A percentile compares a stretch with the other conserved stretches of the same genome.
phyloP scores from a whole-genome alignment of 495 filamentous ascomycete species.

The Penicillium tannophilum region DNA sequence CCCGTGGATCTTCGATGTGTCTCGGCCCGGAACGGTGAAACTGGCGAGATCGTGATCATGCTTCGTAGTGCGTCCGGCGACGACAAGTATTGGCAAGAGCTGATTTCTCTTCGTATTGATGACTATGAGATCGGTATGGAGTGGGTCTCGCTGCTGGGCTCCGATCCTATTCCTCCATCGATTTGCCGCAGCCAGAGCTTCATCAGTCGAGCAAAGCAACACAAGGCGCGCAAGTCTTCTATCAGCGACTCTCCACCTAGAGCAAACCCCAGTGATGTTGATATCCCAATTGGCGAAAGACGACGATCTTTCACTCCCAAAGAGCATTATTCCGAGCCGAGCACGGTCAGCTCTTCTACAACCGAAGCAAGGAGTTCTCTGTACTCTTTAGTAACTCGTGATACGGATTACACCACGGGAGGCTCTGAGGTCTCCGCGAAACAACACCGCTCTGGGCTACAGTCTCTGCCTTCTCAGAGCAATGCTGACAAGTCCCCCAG shows the following conservation, averaged over 20 bases:
- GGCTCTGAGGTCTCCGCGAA: slow-evolving; percentile 30
- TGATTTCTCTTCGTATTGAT: slow-evolving; percentile 69
- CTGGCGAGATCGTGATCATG: slow-evolving; percentile 79
- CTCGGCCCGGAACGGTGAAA: slow-evolving; percentile 80
- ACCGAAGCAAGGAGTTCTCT: slow-evolving; percentile 36
- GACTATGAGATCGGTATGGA: slow-evolving; percentile 77
- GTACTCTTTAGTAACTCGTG: slow-evolving; percentile 38
- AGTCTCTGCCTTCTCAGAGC: slow-evolving; percentile 31
- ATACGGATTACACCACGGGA: slow-evolving; percentile 39
- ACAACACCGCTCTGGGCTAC: slow-evolving; percentile 24
- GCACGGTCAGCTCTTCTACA: slow-evolving; percentile 37
- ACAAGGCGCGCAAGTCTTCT: slow-evolving; percentile 35
- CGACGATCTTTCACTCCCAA: slow-evolving; percentile 38
- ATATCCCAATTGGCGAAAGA: slow-evolving; percentile 78
- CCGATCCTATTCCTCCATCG: slow-evolving; percentile 71
- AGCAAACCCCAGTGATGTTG: slow-evolving; percentile 57
- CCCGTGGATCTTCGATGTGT: slow-evolving; percentile 68
- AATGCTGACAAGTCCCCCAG: slow-evolving; percentile 33
- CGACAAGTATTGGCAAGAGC: slow-evolving; percentile 72
- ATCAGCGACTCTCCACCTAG: slow-evolving; percentile 37
- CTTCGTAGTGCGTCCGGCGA: slow-evolving; percentile 55
- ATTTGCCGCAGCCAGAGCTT: slow-evolving; percentile 54
- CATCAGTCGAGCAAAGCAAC: slow-evolving; percentile 47
- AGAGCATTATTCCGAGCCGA: slow-evolving; percentile 41
- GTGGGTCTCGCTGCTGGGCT: slow-evolving; percentile 85